Evolutionary conservation across 2,329 filamentous ascomycete genomes (phyloP).

Genomic region (Scedosporium apiospermum): DNA sequence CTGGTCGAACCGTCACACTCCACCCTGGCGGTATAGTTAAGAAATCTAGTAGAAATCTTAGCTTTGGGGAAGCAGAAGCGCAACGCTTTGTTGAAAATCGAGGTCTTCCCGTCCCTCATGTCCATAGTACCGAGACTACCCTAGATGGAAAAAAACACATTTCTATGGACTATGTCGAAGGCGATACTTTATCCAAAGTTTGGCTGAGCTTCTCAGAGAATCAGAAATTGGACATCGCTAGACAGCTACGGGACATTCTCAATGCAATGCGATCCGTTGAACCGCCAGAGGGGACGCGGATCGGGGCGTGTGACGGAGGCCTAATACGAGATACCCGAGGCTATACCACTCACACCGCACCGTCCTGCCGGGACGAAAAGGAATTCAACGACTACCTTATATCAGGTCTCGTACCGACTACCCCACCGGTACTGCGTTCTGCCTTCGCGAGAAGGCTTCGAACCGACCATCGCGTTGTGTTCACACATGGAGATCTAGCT

Average conservation of each 20-base stretch:
- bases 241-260: constrained; percentile 16
- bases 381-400: constrained; percentile 18
- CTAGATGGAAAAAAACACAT: constrained; percentile 14
- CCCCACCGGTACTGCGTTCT: constrained; percentile 11
- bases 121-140: constrained; percentile 10
- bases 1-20: constrained; percentile 14
- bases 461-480: constrained; percentile 23
- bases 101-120: constrained; percentile 14
- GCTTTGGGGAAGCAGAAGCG: constrained; percentile 16
- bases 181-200: constrained; percentile 15
- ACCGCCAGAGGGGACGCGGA: constrained; percentile 11
- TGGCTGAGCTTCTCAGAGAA: constrained; percentile 15
- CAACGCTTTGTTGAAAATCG: constrained; percentile 12
- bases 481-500: constrained; percentile 42
- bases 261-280: constrained; percentile 15
- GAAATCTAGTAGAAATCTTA: constrained; percentile 16
- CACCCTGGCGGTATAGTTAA: constrained; percentile 14
- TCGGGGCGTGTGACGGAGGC: constrained; percentile 16
- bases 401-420: constrained; percentile 9
- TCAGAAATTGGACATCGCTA: constrained; percentile 13
- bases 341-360: constrained; percentile 12
- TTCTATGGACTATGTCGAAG: constrained; percentile 16
- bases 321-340: constrained; percentile 17
- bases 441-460: constrained; percentile 15
- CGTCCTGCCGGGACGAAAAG: constrained; percentile 13